Base-by-base conservation (phyloP, 306 rosid species). In the Rosa persica region DNA sequence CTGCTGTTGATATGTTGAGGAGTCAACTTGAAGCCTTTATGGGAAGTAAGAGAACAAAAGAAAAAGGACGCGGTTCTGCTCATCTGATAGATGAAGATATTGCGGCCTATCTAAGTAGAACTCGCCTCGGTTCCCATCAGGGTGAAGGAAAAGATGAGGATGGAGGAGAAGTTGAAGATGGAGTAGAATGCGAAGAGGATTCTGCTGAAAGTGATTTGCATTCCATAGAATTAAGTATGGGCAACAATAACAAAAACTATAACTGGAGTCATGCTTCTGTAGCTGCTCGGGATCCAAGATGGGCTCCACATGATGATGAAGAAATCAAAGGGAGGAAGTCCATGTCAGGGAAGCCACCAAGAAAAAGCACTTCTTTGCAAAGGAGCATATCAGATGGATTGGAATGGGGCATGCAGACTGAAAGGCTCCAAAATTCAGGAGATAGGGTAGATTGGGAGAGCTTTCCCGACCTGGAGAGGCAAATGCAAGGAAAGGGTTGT, bases 361-460 rank as follows among this genome's bases (percentile, higher is more conserved):
- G 96, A 79, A 88, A 78, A 85, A 90, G 89, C 92, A 89, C 89
- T 65, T 93, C 93, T 58, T 82, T 95, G 73, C 98, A 91, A 74
- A 93, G 99, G 82, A 95, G 99, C 84, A 79, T 89, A 60, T 96
- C 99, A 39, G 97, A 96, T 76, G 97, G 94, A 83, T 80, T 93
- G 36, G 99, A 95, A 78, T 86, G 92, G 88, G 96, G 89, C 16
- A 47, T 60, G 80, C 93, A 89, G 83, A 61, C 81, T 65, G 93
- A 93, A 71, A 89, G 80, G 84, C 87, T 87, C 79, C 94, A 83
- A 83, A 88, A 76, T 81, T 81, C 88, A 81, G 90, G 81, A 74
- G 96, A 89, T 60, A 88, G 87, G 76, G 39, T 85, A 49, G 98
- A 91, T 34, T 90, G 93, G 98, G 99, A 88, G 78, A 89, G 90